These are phyloP conservation scores for Lichtheimia ornata DNA, from an alignment of 371 early-diverging fungal species.

Conservation along the genomic window DNA sequence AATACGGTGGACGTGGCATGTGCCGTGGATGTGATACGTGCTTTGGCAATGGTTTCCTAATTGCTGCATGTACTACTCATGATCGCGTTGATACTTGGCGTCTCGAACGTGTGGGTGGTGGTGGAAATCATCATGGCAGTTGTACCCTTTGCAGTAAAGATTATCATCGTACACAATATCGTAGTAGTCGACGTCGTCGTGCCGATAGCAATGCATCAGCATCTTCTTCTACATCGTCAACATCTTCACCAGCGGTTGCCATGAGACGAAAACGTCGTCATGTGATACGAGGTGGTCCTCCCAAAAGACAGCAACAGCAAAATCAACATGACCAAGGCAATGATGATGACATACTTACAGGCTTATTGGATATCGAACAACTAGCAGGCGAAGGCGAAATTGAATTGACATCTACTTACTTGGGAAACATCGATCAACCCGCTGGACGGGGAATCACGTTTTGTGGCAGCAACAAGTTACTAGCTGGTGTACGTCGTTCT, in stretches of 20 bases:
- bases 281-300: background rate
- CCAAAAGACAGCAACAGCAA: background rate
- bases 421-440: slow-evolving; percentile 33
- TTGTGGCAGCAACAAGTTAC: slow-evolving; percentile 32
- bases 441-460: slow-evolving; percentile 33
- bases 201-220: background rate
- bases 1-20: slow-evolving; percentile 18
- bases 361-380: slow-evolving; percentile 36
- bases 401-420: slow-evolving; percentile 17
- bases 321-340: background rate
- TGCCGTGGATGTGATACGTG: slow-evolving; percentile 33
- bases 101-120: slow-evolving; percentile 24
- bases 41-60: slow-evolving; percentile 35
- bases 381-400: slow-evolving; percentile 23
- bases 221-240: background rate
- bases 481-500: slow-evolving; percentile 38
- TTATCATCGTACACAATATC: slow-evolving; percentile 25
- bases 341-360: background rate
- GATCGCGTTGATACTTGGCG: slow-evolving; percentile 38
- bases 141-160: slow-evolving; percentile 32
- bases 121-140: slow-evolving; percentile 13
- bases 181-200: slow-evolving; percentile 5
- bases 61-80: slow-evolving; percentile 35
- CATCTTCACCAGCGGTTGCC: too few relatives aligned
- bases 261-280: slow-evolving; percentile 1